Conservation (phyloP, 305 asterid species). For the Andrographis paniculata region DNA sequence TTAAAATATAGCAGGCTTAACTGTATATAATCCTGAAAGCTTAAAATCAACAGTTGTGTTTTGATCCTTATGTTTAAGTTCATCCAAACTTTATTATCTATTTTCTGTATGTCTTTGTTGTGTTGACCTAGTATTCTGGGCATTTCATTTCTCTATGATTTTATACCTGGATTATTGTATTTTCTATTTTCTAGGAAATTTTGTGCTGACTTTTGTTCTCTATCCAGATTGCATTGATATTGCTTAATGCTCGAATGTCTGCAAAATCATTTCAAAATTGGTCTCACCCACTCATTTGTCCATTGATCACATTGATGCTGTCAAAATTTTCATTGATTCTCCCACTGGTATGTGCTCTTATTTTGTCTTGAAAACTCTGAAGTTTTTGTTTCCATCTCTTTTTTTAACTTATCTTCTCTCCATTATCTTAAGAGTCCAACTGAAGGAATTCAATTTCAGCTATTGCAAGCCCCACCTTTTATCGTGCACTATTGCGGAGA, state of each 20-base stretch:
- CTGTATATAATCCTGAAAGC: no score
- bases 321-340: slow-evolving; percentile 79
- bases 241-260: slow-evolving; percentile 89
- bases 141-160: no score
- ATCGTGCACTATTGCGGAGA: slow-evolving; percentile 72
- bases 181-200: not conserved
- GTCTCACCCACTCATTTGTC: slow-evolving; percentile 57
- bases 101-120: no score
- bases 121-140: no score
- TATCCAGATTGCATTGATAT: slow-evolving; percentile 57
- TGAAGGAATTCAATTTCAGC: slow-evolving; percentile 81
- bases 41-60: no score
- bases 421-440: slow-evolving; percentile 51
- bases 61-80: no score
- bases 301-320: slow-evolving; percentile 62
- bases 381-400: slow-evolving; percentile 17
- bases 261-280: slow-evolving; percentile 56
- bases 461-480: slow-evolving; percentile 76
- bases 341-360: slow-evolving; percentile 61
- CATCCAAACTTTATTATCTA: no score
- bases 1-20: no score
- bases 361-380: slow-evolving; percentile 12
- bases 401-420: slow-evolving; percentile 17
- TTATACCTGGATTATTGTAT: slow-evolving; percentile 2
- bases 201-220: slow-evolving; percentile 15